Evolutionary conservation across 225 moss, liverwort and hornwort species (phyloP).

Genomic region (Asterella californica): DNA sequence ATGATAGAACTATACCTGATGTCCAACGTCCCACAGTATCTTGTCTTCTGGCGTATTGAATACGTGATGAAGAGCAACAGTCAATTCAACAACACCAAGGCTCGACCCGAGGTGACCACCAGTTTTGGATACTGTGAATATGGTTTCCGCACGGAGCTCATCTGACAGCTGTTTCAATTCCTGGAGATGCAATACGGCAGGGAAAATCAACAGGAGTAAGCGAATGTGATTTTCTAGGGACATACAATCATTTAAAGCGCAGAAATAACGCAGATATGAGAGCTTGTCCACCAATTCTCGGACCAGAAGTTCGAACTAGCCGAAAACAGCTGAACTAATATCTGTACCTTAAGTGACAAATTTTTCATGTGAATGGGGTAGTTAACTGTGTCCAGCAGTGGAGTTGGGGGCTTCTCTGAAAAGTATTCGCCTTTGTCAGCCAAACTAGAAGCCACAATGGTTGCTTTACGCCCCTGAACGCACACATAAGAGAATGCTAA

Average conservation of each 20-base stretch:
- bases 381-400: constrained; percentile 40
- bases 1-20: constrained; percentile 26
- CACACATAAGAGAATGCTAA: not conserved
- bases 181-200: not conserved
- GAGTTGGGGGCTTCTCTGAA: constrained; percentile 41
- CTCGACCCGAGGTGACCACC: constrained; percentile 48
- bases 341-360: constrained; percentile 16
- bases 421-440: constrained; percentile 31
- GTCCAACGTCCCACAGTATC: constrained; percentile 50
- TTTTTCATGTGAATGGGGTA: constrained; percentile 48
- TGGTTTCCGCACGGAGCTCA: constrained; percentile 42
- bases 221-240: not conserved
- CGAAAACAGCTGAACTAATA: not conserved
- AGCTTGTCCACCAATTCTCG: not conserved
- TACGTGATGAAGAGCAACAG: constrained; percentile 53
- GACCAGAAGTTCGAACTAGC: not conserved
- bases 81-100: constrained; percentile 49
- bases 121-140: constrained; percentile 46
- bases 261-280: not conserved
- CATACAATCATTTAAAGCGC: not conserved
- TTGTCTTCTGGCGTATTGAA: constrained; percentile 48
- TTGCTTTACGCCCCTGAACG: not conserved
- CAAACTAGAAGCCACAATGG: constrained; percentile 6
- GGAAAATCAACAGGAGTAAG: not conserved
- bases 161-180: constrained; percentile 42